A percentile compares a stretch with the other conserved stretches of the same genome.
phyloP scores from a whole-genome alignment of 768 basidiomycete species.

The Naganishia vaughanmartiniae region DNA sequence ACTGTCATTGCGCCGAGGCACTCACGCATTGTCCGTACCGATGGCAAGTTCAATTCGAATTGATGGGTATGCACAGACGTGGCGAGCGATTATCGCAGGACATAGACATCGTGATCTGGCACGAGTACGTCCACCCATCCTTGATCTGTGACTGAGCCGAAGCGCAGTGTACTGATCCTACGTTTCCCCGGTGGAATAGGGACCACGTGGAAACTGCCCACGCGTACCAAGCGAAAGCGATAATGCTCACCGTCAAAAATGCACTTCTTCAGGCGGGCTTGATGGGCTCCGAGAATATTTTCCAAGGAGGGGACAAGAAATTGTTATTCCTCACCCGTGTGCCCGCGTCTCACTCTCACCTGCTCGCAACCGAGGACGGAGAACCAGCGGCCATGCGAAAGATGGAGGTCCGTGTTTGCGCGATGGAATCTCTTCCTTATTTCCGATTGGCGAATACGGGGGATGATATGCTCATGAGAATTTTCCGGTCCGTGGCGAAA shows the following conservation, averaged over 20 bases:
- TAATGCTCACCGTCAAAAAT: too few relatives aligned
- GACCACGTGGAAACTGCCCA: too few relatives aligned
- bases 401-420: slow-evolving; percentile 48
- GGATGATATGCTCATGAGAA: slow-evolving; percentile 47
- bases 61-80: slow-evolving; percentile 47
- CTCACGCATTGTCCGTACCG: neutral
- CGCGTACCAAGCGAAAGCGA: too few relatives aligned
- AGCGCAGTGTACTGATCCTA: neutral
- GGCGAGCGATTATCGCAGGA: slow-evolving; percentile 44
- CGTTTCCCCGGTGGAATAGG: too few relatives aligned
- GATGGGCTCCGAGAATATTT: too few relatives aligned
- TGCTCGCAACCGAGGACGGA: neutral
- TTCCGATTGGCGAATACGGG: slow-evolving; percentile 50
- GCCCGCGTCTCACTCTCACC: neutral
- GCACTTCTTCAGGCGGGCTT: too few relatives aligned
- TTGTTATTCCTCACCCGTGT: neutral
- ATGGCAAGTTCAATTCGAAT: slow-evolving; percentile 41
- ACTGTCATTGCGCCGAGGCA: neutral
- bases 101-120: slow-evolving; percentile 48
- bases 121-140: slow-evolving; percentile 35
- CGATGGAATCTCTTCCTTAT: slow-evolving; percentile 39
- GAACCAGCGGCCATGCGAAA: slow-evolving; percentile 31
- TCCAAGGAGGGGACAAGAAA: too few relatives aligned
- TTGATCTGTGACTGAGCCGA: neutral
- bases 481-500: slow-evolving; percentile 38